phyloP scores from a whole-genome alignment of 306 rosid genomes.

The Begonia fuchsioides region DNA sequence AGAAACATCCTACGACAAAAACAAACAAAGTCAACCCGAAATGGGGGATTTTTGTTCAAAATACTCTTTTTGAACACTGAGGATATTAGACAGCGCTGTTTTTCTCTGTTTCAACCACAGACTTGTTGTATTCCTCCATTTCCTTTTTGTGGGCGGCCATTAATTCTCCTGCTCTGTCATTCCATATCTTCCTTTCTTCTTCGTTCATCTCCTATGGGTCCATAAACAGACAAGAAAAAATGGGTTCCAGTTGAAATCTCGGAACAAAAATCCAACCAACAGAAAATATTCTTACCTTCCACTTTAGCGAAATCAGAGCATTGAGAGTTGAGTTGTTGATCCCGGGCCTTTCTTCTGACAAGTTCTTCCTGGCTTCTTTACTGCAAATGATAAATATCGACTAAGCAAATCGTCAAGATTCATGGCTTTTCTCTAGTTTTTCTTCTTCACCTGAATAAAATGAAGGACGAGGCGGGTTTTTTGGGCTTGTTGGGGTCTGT shows the following conservation, averaged over 20 bases:
- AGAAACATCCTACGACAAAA: too few relatives aligned
- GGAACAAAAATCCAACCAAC: too few relatives aligned
- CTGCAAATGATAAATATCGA: constrained; percentile 11
- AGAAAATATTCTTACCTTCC: constrained; percentile 36
- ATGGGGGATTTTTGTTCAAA: constrained; percentile 22
- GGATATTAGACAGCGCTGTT: not conserved
- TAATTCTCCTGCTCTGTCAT: constrained; percentile 56
- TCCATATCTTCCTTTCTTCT: constrained; percentile 53
- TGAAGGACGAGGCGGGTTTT: constrained; percentile 68
- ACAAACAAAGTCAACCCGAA: too few relatives aligned
- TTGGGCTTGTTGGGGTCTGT: constrained; percentile 82
- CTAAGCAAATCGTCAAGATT: not conserved
- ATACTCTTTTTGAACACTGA: constrained; percentile 28
- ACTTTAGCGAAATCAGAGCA: constrained; percentile 57
- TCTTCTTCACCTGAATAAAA: constrained; percentile 39
- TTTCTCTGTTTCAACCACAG: constrained; percentile 10
- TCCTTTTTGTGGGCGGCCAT: constrained; percentile 80
- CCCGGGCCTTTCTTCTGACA: constrained; percentile 50
- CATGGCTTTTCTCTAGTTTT: not conserved
- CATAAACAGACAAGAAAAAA: too few relatives aligned
- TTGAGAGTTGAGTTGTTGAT: constrained; percentile 29
- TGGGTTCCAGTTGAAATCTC: too few relatives aligned
- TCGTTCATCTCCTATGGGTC: constrained; percentile 53
- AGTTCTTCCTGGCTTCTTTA: constrained; percentile 59
- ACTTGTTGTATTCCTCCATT: constrained; percentile 53